Evolutionary conservation across 202 grass and related monocot species (phyloP).

Genomic region (Panicum hallii): DNA sequence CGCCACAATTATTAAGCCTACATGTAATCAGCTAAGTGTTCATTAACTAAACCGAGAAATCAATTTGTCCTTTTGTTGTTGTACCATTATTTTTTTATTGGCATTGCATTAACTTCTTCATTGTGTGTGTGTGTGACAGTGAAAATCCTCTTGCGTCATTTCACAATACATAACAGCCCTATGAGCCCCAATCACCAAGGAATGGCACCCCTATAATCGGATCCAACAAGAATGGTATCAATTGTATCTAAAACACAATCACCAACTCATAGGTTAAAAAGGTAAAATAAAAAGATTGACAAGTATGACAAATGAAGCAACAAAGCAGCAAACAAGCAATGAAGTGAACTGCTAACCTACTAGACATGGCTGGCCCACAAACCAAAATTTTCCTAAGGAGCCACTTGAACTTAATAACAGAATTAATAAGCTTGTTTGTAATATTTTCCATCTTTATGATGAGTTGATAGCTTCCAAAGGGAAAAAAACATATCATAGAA

Average conservation of each 20-base stretch:
- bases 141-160: not conserved
- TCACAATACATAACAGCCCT: not conserved
- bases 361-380: not conserved
- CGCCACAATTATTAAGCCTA: not conserved
- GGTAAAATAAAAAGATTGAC: not conserved
- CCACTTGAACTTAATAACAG: too few relatives aligned
- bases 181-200: not conserved
- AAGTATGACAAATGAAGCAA: not conserved
- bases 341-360: not conserved
- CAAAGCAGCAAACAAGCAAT: not conserved
- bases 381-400: not conserved
- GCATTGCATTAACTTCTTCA: not conserved
- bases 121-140: not conserved
- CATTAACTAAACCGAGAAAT: not conserved
- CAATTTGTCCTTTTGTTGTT: not conserved
- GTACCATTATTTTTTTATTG: not conserved
- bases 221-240: not conserved
- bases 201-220: not conserved
- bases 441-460: not conserved
- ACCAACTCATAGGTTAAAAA: not conserved
- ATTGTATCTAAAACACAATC: not conserved
- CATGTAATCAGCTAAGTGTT: not conserved
- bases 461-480: not conserved
- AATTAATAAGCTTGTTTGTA: too few relatives aligned
- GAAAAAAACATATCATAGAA: not conserved